Conservation (phyloP, 208 protist species). For the Vickermania spadyakhi region DNA sequence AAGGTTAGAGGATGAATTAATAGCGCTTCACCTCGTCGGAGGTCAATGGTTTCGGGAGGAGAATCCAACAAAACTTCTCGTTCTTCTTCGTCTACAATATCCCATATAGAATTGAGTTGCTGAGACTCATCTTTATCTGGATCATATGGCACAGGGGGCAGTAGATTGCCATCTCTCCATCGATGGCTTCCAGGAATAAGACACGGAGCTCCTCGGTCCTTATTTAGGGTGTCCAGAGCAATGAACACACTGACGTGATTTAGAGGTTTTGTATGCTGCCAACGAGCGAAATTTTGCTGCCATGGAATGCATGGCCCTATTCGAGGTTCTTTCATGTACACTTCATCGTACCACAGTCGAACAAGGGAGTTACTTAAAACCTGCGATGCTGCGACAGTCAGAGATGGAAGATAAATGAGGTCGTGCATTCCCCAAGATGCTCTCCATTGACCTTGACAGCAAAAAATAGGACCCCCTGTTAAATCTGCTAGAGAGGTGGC, state of each 20-base stretch:
- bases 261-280: slow-evolving; percentile 63
- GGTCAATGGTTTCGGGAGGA: slow-evolving; percentile 61
- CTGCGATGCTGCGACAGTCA: slow-evolving; percentile 77
- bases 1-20: slow-evolving; percentile 75
- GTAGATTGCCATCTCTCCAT: slow-evolving; percentile 55
- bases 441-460: slow-evolving; percentile 78
- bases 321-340: slow-evolving; percentile 65
- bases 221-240: slow-evolving; percentile 75
- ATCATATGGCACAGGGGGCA: slow-evolving; percentile 63
- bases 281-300: slow-evolving; percentile 78
- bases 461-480: slow-evolving; percentile 72
- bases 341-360: slow-evolving; percentile 82
- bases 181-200: slow-evolving; percentile 74
- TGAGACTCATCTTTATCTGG: slow-evolving; percentile 49
- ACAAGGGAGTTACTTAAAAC: slow-evolving; percentile 65
- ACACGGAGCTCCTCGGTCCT: slow-evolving; percentile 74
- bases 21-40: slow-evolving; percentile 64
- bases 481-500: slow-evolving; percentile 69
- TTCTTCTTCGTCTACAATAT: slow-evolving; percentile 66
- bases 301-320: slow-evolving; percentile 68
- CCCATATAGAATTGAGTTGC: slow-evolving; percentile 82
- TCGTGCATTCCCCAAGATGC: slow-evolving; percentile 81
- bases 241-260: slow-evolving; percentile 68
- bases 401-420: slow-evolving; percentile 65
- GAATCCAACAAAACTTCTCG: slow-evolving; percentile 75